Base-by-base conservation (phyloP, 1,139 yeast species). In the Pichia terricola region DNA sequence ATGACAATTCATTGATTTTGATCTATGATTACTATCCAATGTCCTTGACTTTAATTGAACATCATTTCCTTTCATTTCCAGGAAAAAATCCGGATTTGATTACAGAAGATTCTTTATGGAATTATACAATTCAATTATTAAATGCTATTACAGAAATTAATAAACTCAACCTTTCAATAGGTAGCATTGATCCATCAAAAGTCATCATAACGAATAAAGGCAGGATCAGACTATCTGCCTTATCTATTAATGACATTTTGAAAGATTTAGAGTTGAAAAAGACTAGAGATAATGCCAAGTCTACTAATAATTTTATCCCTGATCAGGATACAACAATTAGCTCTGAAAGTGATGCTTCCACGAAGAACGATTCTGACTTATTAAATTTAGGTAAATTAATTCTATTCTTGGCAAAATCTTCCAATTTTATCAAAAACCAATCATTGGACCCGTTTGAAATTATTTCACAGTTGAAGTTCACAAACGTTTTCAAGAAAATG, bases 201-300 rank as follows among this genome's bases (percentile, higher is more conserved):
- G 74, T 91, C 34, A 72, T 91, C 37, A 73, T 86, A 4, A 83
- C 95, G 0, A 71, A 69, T 50, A 81, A 80, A 53, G 79, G 81
- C 50, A 70, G 95, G 50, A 69, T 88, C 30, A 75, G 91, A 47
- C 59, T 91, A 27, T 75, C 85, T 11, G 77, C 84, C 35, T 73
- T 82, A 53, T 96, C 89, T 3, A 72, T 83, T 25, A 67, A 73
- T 51, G 96, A 88, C 61, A 75, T 89, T 11, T 57, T 88, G 38
- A 62, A 72, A 28, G 51, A 53, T 26, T 52, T 57, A 16, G 47
- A 50, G 5, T 41, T 27, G 3, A 40, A 41, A n/a, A 50, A 47
- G 11, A 40, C 44, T 16, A 26, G 16, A 28, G 43, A 39, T 7
- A 11, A 11, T 34, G 35, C 16, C 9, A 11, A 10, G 11, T 10